These are phyloP conservation scores for Golubevia sp. DNA, from an alignment of 1,284 basidiomycete genomes.

Conservation along the genomic window DNA sequence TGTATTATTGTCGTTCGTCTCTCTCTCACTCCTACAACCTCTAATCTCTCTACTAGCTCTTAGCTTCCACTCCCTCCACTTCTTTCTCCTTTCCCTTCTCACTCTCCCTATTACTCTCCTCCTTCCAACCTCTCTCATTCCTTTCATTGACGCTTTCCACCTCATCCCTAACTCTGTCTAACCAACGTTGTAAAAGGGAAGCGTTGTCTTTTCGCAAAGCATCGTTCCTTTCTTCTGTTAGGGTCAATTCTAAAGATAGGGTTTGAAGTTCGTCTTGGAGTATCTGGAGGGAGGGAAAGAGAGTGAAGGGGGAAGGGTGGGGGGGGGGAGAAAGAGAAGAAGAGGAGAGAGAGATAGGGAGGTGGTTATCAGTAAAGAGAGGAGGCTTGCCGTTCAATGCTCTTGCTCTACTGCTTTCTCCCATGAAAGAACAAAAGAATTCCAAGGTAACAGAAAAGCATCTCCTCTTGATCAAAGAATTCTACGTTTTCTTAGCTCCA, in stretches of 20 bases:
- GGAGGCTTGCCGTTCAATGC: conserved; percentile 74
- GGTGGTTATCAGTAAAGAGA: neutral
- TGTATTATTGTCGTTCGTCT: too few relatives aligned
- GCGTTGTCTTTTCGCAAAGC: conserved; percentile 89
- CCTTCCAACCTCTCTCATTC: neutral
- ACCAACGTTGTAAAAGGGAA: conserved; percentile 75
- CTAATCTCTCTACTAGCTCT: too few relatives aligned
- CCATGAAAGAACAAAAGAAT: conserved; percentile 52
- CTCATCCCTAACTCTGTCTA: conserved; percentile 17
- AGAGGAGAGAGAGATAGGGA: conserved; percentile 6
- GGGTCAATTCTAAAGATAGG: conserved; percentile 72
- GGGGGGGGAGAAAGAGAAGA: neutral
- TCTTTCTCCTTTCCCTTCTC: neutral
- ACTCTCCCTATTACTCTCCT: neutral
- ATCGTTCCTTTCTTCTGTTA: conserved; percentile 83
- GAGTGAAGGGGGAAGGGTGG: neutral
- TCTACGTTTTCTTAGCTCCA: neutral
- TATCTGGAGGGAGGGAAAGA: conserved; percentile 66
- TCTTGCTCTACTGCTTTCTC: conserved; percentile 76
- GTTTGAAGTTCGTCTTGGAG: conserved; percentile 74
- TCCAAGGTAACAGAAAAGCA: too few relatives aligned
- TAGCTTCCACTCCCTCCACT: neutral
- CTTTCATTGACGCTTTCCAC: neutral
- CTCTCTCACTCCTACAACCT: too few relatives aligned
- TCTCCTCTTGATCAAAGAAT: neutral